These are phyloP conservation scores for Suillus clintonianus DNA, from an alignment of 768 basidiomycete genomes.

Conservation along the genomic window DNA sequence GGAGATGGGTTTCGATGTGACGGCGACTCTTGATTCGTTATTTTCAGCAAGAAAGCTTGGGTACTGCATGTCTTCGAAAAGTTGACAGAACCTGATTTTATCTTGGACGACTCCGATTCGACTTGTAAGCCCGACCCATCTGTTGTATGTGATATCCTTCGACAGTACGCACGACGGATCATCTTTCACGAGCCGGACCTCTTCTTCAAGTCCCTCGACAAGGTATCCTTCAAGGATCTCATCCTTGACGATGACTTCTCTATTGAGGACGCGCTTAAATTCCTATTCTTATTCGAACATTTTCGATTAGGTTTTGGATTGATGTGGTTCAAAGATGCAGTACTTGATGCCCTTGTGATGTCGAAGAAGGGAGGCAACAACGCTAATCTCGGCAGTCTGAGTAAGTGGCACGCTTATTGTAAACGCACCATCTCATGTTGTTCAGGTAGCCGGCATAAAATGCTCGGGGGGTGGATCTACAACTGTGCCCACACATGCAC, in stretches of 20 bases:
- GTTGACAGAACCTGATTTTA: slow-evolving; percentile 4
- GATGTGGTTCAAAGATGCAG: slow-evolving; percentile 29
- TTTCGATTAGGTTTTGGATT: slow-evolving; percentile 16
- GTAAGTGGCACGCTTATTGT: neutral
- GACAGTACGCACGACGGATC: slow-evolving; percentile 31
- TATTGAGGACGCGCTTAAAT: slow-evolving; percentile 18
- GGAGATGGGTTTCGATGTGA: too few relatives aligned
- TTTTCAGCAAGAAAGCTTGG: slow-evolving; percentile 8
- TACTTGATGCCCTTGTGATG: slow-evolving; percentile 23
- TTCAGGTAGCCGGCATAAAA: slow-evolving; percentile 17
- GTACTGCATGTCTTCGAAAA: neutral
- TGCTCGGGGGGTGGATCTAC: slow-evolving; percentile 36
- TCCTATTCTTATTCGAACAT: slow-evolving; percentile 5
- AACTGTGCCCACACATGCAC: slow-evolving; percentile 19
- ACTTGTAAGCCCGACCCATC: neutral
- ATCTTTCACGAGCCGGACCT: slow-evolving; percentile 31
- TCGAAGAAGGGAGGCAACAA: slow-evolving; percentile 9
- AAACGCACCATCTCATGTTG: neutral
- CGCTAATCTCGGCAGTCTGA: slow-evolving; percentile 10
- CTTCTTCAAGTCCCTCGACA: slow-evolving; percentile 28
- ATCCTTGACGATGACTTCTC: slow-evolving; percentile 33
- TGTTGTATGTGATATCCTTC: slow-evolving; percentile 1
- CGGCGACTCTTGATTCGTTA: neutral
- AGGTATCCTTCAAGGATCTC: slow-evolving; percentile 35
- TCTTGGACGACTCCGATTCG: too few relatives aligned